Base-by-base conservation (phyloP, 352 stramenopile species). In the Phytophthora melonis region DNA sequence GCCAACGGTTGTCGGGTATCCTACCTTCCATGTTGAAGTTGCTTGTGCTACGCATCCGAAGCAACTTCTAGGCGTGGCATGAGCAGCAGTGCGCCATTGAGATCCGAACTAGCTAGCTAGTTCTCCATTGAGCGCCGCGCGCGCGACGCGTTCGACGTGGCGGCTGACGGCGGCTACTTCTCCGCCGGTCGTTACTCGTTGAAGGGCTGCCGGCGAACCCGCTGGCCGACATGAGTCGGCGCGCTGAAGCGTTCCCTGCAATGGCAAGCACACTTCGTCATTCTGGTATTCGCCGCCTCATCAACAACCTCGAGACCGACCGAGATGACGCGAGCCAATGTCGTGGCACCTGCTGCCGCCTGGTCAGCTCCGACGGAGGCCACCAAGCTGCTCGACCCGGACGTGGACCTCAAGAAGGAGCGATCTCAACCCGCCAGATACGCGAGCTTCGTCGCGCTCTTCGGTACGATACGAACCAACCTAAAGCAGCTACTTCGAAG, bases 371-470 rank as follows among this genome's bases (percentile, higher is more conserved):
- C 71, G 14, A 74, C 34, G 13, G 71, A 78, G 50, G 55, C 71
- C 11, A 78, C 71, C 14, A 78, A 72, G 21, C 57, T 78, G 41
- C 71, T 78, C 0, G 61, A 75, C 16, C 16, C 62, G 3, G 55
- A 69, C 19, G 47, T 63, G 1, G 62, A 71, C 19, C 14, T 69
- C 3, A 68, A 78, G 30, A 69, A 66, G 55, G 71, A 61, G 5
- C 71, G 70, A 23, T 61, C 41, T 47, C 71, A 66, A 39, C 70
- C 66, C 30, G 54, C 66, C 27, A 78, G 74, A 27, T 57, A 58
- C 57, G 71, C 66, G 5, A 73, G 71, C 60, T 68, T 78, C 50
- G 36, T 70, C 30, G 71, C 71, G 10, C 62, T 78, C 54, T 68
- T 66, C 41, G 66, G 71, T 78, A 61, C 47, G 34, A 41, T 78